Conservation (phyloP, 140 eudicot species). For the Anethum foeniculum region DNA sequence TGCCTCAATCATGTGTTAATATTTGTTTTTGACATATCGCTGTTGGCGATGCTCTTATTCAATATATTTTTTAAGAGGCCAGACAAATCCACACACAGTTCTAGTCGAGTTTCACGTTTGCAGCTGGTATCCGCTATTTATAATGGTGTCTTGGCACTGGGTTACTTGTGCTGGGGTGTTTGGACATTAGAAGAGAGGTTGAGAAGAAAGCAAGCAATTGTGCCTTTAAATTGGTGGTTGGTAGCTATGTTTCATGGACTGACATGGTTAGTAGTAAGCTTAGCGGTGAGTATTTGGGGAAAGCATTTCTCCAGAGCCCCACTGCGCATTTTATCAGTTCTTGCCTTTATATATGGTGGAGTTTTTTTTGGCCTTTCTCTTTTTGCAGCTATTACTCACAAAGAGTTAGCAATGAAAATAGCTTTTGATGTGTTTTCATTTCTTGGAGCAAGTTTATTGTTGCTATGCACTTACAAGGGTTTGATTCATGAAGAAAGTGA, state of each 20-base stretch:
- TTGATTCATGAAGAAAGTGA: conserved; percentile 34
- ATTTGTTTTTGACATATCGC: conserved; percentile 50
- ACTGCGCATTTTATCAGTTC: conserved; percentile 44
- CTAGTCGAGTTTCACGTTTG: conserved; percentile 34
- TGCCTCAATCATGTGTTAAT: conserved; percentile 58
- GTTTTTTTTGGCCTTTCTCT: conserved; percentile 40
- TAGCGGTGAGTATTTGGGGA: conserved; percentile 58
- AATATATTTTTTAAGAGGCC: conserved; percentile 36
- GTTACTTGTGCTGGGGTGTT: conserved; percentile 41
- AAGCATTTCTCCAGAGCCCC: conserved; percentile 38
- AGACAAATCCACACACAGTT: conserved; percentile 21
- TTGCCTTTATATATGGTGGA: conserved; percentile 43
- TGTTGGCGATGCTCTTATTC: conserved; percentile 42
- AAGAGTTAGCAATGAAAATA: conserved; percentile 35
- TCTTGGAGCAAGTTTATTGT: conserved; percentile 56
- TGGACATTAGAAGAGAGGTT: conserved; percentile 48
- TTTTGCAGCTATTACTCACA: conserved; percentile 25
- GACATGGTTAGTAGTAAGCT: conserved; percentile 59
- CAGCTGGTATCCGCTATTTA: conserved; percentile 47
- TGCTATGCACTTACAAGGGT: conserved; percentile 66
- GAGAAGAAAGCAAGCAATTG: conserved; percentile 25
- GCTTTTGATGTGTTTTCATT: conserved; percentile 50
- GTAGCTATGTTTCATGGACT: conserved; percentile 53
- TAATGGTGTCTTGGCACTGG: conserved; percentile 56
- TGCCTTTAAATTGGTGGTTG: conserved; percentile 68